Base-by-base conservation (phyloP, 257 asterid species). In the Solanum dulcamara region DNA sequence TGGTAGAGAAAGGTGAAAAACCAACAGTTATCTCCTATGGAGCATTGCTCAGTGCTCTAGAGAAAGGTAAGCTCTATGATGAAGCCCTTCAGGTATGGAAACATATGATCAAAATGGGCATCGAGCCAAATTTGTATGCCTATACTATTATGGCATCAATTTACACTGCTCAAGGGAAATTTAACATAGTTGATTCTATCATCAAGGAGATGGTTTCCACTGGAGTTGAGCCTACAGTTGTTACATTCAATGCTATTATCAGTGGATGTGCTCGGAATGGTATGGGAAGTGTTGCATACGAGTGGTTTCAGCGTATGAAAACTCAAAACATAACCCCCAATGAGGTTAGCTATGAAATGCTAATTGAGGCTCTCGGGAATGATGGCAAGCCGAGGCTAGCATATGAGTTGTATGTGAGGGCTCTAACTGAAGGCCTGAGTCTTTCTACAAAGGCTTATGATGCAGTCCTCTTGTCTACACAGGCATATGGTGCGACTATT, bases 111-210 rank as follows among this genome's bases (percentile, higher is more conserved):
- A 95, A 89, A 87, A 89, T 94, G 4, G 98, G 98, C 0, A 86
- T 94, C 0, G 84, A 89, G 71, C 97, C 99, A 30, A 97, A 97
- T 68, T 50, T 95, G 44, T 92, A 97, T 71, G 94, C 97, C 17
- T 96, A 96, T 88, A 96, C 99, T 4, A 96, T 94, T 83, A 89
- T 96, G 98, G 98, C 99, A 72, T 94, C 99, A 8, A 88, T 95
- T 28, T 85, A 94, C 72, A 90, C 98, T 0, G 92, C 91, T 60
- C 95, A 89, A 80, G 95, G 94, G 24, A 91, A 91, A 67, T 93
- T 91, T 11, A 91, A 94, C n/a, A 81, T 80, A 4, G 95, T 97
- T 38, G 92, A 90, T 40, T 91, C 93, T 28, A 85, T 93, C 72
- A 89, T 95, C 83, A 86, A 50, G 82, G 98, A 97, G 81, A 97